phyloP scores from a whole-genome alignment of 2,329 filamentous ascomycete genomes.

The Sclerotinia borealis region DNA sequence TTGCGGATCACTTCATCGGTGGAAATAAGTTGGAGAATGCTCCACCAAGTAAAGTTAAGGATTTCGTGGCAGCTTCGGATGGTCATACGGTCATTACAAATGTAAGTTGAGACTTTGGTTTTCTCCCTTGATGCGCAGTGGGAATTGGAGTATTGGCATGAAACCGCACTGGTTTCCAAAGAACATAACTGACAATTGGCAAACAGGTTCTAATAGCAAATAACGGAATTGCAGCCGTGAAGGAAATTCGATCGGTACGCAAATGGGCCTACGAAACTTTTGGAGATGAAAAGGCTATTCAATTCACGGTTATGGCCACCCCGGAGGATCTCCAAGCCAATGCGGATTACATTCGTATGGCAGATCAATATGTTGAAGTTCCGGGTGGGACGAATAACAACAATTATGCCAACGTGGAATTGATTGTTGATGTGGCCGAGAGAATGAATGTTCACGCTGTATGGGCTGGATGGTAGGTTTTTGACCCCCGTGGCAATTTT shows the following conservation, averaged over 20 bases:
- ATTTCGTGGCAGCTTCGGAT: conserved; percentile 84
- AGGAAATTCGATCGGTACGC: conserved; percentile 96
- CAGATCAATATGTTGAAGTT: conserved; percentile 98
- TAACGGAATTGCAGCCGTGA: conserved; percentile 99
- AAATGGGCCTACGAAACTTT: conserved; percentile 99
- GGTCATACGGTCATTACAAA: conserved; percentile 98
- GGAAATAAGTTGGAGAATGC: conserved; percentile 83
- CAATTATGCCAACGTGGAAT: conserved; percentile 99
- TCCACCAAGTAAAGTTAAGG: conserved; percentile 80
- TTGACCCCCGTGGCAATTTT: background rate
- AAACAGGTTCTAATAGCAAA: conserved; percentile 92
- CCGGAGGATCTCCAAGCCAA: conserved; percentile 96
- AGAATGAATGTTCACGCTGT: conserved; percentile 98
- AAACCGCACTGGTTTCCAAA: background rate
- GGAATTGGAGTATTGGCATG: background rate
- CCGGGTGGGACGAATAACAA: conserved; percentile 99
- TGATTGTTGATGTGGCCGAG: conserved; percentile 98
- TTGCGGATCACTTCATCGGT: conserved; percentile 93
- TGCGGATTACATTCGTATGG: conserved; percentile 99
- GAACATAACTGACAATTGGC: background rate
- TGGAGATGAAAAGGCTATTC: conserved; percentile 94
- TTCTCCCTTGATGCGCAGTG: background rate
- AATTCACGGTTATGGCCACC: conserved; percentile 99
- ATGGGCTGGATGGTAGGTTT: conserved; percentile 89
- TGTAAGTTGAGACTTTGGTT: conserved; percentile 41